Base-by-base conservation (phyloP, 2,329 filamentous ascomycete genomes). In the Paramyrothecium sp. region DNA sequence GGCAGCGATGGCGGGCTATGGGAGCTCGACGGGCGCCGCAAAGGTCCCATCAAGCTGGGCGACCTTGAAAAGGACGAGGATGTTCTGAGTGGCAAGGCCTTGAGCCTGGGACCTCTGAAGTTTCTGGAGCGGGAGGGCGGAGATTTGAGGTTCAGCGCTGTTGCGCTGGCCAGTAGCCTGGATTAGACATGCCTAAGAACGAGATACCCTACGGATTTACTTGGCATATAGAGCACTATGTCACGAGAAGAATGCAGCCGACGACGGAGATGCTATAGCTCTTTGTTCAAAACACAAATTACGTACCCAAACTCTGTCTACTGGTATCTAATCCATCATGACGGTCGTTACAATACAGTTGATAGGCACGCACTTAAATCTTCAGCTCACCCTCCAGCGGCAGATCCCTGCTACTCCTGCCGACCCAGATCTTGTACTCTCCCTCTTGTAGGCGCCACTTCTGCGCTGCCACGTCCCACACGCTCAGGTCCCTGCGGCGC, bases 81-180 rank as follows among this genome's bases (percentile, higher is more conserved):
- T 73, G 86, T 91, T 54, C 71, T 93, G 65, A 92, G 90, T 70
- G 81, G 89, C 56, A 87, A 84, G 72, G 93, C 91, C 10, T 74
- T 97, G 66, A 80, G 87, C 33, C 72, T 92, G 67, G 92, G 93
- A 1, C 78, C 79, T 47, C 66, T 84, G 46, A 81, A 79, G 72
- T 86, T 86, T 62, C 65, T 87, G 54, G 80, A 82, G 71, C 72
- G 81, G 19, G 82, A 81, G 58, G 81, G 80, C 3, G 81, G 67
- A 8, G 84, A 87, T 64, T 69, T 85, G 74, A 75, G 84, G 57
- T 86, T 86, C 64, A 85, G 82, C 58, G 83, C 81, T 55, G 81
- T 86, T 38, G 82, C 82, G 54, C 63, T 86, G 58, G 83, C 82
- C 8, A 78, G 78, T 7, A 73, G 79, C 47, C 55, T 82, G 58